Evolutionary conservation across 805 yeast species (phyloP), one percentile per base, ranked within the genome.

Genomic region (Brettanomyces sp.): DNA sequence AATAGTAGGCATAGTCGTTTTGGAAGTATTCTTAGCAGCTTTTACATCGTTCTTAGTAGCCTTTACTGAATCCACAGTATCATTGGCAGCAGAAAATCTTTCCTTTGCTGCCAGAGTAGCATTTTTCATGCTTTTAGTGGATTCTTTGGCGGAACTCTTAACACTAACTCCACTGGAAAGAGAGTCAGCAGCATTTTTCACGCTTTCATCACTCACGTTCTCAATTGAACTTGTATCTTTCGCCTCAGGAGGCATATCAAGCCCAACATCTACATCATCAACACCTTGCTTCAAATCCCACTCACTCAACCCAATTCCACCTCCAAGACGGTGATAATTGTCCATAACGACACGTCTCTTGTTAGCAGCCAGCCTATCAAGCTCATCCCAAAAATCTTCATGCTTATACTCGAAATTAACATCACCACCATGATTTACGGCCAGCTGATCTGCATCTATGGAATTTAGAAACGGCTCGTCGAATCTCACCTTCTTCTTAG

Each of bases 401-500:
- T 93, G 98, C 44, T 76, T 72, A 59, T 93, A 93, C 41, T 79
- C 87, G 64, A 93, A 93, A 57, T 87, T 85, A 41, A 86, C 79
- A 42, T 72, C 68, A 13, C 99, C 99, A 18, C 95, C 96, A 59
- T 86, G 91, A 39, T 79, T 79, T 52, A 73, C 67, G 56, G 89
- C 95, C 51, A 93, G 73, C 66, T 89, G 96, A 43, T 78, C 82
- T 21, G 66, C 62, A 4, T 95, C 95, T 7, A 90, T 93, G 58
- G 85, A 91, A 33, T 85, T 70, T 25, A 78, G 74, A 65, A 89
- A 87, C 8, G 98, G 97, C 63, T 87, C 86, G 62, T 87, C 95
- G 59, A 81, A 93, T 14, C 89, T 91, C 58, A 91, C 76, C 67
- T 93, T 93, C 65, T 89, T 96, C 49, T 95, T 76, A 2, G 99